Evolutionary conservation across 257 asterid genomes (phyloP), one percentile per base, ranked within the genome.

Genomic region (Solanum chmielewskii): DNA sequence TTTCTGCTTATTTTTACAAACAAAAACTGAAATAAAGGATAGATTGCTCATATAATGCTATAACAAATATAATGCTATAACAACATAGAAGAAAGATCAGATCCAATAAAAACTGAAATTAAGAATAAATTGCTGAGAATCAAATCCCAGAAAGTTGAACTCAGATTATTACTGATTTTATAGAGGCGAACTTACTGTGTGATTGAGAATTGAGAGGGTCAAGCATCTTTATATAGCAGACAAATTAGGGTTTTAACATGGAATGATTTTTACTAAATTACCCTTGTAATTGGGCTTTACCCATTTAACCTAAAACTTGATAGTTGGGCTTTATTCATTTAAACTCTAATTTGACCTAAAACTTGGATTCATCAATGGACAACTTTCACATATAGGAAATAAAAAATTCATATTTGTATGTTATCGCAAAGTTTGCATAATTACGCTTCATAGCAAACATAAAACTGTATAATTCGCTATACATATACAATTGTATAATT

Each of bases 1-100:
- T 88, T 88, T 90, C 89, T 93, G 93, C 94, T 52, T 52, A 16
- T 16, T 16, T 52, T 52, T 6, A 16, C 2, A 9, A 45, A 44
- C 2, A 45, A 12, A 7, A 76, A n/a, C 39, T 5, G 7, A 35
- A 35, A 35, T 35, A 35, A 35, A 35, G 39, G 1, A 33, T 18
- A 69, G 3, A 35, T 33, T 73, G 80, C 35, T 35, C 27, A 20
- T 8, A 11, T 9, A 15, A 15, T 8, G 20, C 23, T 2, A 39
- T 39, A 39, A 7, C 1, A 39, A 39, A 20, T 8, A 11, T 9
- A 15, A 15, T 8, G 20, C 23, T 2, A 39, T 39, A 39, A 7
- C 1, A 39, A 39, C 42, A 33, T 11, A 9, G 8, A 18, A 18
- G 39, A 33, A 18, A 69, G 15, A 52, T 52, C 62, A 18, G 16